A percentile compares a stretch with the other conserved stretches of the same genome.
These are phyloP conservation scores for Ophiostoma triangulosporum DNA, from an alignment of 2,329 filamentous ascomycete genomes.

Conservation along the genomic window DNA sequence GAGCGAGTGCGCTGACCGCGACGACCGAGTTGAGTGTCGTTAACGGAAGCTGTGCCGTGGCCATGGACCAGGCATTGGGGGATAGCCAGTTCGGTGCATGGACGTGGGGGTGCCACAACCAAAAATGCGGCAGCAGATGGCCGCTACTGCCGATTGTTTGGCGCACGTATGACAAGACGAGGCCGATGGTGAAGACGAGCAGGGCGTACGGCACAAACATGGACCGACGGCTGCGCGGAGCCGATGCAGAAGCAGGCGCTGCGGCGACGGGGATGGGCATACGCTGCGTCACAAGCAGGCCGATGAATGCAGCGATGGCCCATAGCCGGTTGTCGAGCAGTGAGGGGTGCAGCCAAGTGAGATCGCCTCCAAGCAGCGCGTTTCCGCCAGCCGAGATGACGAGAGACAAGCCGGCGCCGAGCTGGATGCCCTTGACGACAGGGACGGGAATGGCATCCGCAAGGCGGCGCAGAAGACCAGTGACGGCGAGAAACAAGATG, in stretches of 20 bases:
- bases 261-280: slow-evolving; percentile 28
- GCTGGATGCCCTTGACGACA: slow-evolving; percentile 87
- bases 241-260: slow-evolving; percentile 12
- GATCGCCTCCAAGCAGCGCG: slow-evolving; percentile 45
- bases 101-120: slow-evolving; percentile 46
- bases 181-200: slow-evolving; percentile 52
- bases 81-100: slow-evolving; percentile 29
- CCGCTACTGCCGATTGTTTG: slow-evolving; percentile 15
- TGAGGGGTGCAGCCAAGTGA: slow-evolving; percentile 50
- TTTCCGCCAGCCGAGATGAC: slow-evolving; percentile 61
- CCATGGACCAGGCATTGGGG: slow-evolving; percentile 38
- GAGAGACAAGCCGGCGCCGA: slow-evolving; percentile 77
- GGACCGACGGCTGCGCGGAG: slow-evolving; percentile 12
- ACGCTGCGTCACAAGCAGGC: slow-evolving; percentile 53
- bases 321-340: slow-evolving; percentile 68
- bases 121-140: slow-evolving; percentile 33
- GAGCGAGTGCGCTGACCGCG: slow-evolving; percentile 66
- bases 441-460: slow-evolving; percentile 66
- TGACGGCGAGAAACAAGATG: slow-evolving; percentile 64
- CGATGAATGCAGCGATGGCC: slow-evolving; percentile 59
- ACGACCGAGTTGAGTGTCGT: slow-evolving; percentile 89
- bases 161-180: slow-evolving; percentile 35
- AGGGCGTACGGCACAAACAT: slow-evolving; percentile 63
- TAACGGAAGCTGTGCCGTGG: slow-evolving; percentile 75
- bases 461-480: slow-evolving; percentile 63